Conservation (phyloP, 2,329 filamentous ascomycete species). For the Fusarium luffae region DNA sequence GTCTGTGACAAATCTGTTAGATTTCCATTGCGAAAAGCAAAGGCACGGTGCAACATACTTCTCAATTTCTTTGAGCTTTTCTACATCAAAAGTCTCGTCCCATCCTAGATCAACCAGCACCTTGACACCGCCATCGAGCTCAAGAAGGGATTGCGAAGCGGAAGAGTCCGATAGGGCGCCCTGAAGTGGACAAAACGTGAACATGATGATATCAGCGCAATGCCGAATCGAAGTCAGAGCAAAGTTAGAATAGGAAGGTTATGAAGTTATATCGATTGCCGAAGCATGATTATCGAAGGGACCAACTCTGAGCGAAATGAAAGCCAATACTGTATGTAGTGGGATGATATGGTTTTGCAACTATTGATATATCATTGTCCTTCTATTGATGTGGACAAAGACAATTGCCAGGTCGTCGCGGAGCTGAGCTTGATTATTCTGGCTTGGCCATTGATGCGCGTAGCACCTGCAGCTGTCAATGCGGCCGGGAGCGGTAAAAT, state of each 20-base stretch:
- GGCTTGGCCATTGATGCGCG: conserved; percentile 30
- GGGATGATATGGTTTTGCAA: conserved; percentile 12
- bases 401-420: conserved; percentile 37
- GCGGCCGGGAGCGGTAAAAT: conserved; percentile 28
- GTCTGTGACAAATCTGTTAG: conserved; percentile 62
- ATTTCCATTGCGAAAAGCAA: conserved; percentile 2
- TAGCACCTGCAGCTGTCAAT: conserved; percentile 30
- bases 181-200: conserved; percentile 92
- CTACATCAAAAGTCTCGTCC: conserved; percentile 89
- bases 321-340: neutral
- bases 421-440: conserved; percentile 38
- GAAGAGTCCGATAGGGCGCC: conserved; percentile 88
- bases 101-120: conserved; percentile 94
- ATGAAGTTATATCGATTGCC: conserved; percentile 30
- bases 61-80: conserved; percentile 87
- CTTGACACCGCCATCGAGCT: conserved; percentile 97
- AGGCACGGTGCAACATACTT: conserved; percentile 67
- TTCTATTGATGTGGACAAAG: conserved; percentile 38
- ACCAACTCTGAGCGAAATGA: neutral
- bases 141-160: conserved; percentile 93
- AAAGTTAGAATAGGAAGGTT: neutral
- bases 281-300: conserved; percentile 37
- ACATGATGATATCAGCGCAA: conserved; percentile 71
- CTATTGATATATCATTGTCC: conserved; percentile 34
- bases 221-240: conserved; percentile 10